Evolutionary conservation across 805 yeast species (phyloP).

Genomic region (Kregervanrija delftensis): DNA sequence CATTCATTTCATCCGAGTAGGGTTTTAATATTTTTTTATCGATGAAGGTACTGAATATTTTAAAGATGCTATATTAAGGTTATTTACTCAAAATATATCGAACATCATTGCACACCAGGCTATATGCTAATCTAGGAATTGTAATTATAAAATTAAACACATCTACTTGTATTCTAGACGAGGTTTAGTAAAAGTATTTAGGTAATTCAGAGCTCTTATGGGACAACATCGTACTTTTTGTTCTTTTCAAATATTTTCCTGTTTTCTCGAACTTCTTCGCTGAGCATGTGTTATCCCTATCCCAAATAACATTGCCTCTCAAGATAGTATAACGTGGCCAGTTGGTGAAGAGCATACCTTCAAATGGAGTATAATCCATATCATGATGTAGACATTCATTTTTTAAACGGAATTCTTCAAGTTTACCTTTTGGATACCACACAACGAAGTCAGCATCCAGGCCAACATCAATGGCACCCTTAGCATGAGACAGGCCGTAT

Average conservation of each 20-base stretch:
- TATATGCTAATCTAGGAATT: too few relatives aligned
- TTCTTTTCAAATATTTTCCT: conserved; percentile 26
- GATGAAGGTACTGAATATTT: too few relatives aligned
- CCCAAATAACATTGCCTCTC: conserved; percentile 32
- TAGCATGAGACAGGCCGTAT: conserved; percentile 34
- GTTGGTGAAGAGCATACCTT: conserved; percentile 33
- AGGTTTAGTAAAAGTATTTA: conserved; percentile 2
- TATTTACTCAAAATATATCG: too few relatives aligned
- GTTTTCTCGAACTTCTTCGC: conserved; percentile 12
- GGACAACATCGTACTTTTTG: conserved; percentile 9
- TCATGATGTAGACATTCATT: conserved; percentile 30
- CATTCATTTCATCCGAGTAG: too few relatives aligned
- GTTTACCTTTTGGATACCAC: conserved; percentile 36
- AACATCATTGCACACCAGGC: too few relatives aligned
- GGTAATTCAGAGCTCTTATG: neutral
- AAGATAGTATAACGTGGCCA: conserved; percentile 42
- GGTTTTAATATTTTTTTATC: too few relatives aligned
- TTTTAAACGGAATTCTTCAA: conserved; percentile 20
- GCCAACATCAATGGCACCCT: conserved; percentile 40
- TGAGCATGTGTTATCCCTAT: conserved; percentile 17
- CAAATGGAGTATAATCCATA: conserved; percentile 35
- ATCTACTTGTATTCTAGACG: too few relatives aligned
- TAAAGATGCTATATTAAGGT: too few relatives aligned
- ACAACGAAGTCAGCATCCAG: conserved; percentile 42
- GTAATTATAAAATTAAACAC: too few relatives aligned